Base-by-base conservation (phyloP, 2,329 filamentous ascomycete species). In the Colletotrichum zoysiae region DNA sequence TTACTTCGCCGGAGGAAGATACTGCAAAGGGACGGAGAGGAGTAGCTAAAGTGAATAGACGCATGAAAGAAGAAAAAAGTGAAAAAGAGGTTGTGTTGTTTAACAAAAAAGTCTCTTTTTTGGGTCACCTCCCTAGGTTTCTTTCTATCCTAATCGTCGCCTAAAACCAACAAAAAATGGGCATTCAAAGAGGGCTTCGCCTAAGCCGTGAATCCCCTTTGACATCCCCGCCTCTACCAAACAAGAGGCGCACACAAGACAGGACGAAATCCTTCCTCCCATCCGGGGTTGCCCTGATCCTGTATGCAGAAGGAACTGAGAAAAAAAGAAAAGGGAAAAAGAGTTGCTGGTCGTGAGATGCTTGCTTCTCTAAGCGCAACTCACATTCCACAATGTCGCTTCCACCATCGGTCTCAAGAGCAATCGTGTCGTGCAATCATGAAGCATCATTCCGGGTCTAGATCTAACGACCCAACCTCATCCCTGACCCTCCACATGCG, bases 1-100 rank as follows among this genome's bases (percentile, higher is more conserved):
- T 76, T 95, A 18, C 81, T 95, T 56, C 83, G 88, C 59, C 83
- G 90, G 74, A 82, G 90, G 73, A 88, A 84, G 72, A 78, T 82
- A 1, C 66, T 77, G 3, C 77, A 74, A 30, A 79, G 76, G 33
- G 80, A 82, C 33, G 76, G 67, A 4, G 76, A 78, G 59, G 78
- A 80, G 16, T 82, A 78, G 74, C 74, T 26, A 26, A 12, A 30
- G 12, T 2, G 2, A 9, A 48, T 35, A 46, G 44, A 55, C 14
- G 18, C 42, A 68, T 33, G 35, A 14, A n/a, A 23, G 46, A 48
- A 48, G 44, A 48, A n/a, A 7, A 48, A n/a, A 23, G 44, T 46
- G 18, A n/a, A 23, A 12, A 48, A 23, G 53, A 42, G n/a, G 7
- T 44, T 11, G n/a, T 4, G 20, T 3, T 26, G 26, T 26, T 26